Conservation (phyloP, 805 yeast genomes). For the Zygosaccharomyces gambellarensis region DNA sequence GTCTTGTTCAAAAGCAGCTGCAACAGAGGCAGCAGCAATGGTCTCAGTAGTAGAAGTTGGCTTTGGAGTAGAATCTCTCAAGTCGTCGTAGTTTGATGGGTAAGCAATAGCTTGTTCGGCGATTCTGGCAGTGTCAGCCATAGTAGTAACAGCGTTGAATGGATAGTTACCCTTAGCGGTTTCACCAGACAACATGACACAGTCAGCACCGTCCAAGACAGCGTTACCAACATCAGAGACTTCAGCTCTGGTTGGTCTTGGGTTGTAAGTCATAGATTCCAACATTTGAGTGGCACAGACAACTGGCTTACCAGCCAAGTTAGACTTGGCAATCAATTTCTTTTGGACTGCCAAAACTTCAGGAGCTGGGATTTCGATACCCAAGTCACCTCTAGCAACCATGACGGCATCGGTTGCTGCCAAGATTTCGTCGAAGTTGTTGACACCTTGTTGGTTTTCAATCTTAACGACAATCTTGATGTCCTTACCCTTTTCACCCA, state of each 20-base stretch:
- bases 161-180: slow-evolving; percentile 99
- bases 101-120: slow-evolving; percentile 97
- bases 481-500: slow-evolving; percentile 95
- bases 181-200: slow-evolving; percentile 99
- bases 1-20: slow-evolving; percentile 92
- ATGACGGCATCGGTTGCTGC: slow-evolving; percentile 96
- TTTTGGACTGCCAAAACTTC: slow-evolving; percentile 98
- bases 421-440: slow-evolving; percentile 96
- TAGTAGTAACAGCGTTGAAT: slow-evolving; percentile 93
- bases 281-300: slow-evolving; percentile 99
- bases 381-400: slow-evolving; percentile 99
- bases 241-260: slow-evolving; percentile 99
- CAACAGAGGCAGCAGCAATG: slow-evolving; percentile 93
- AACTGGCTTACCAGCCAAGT: slow-evolving; percentile 98
- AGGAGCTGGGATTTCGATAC: slow-evolving; percentile 99
- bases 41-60: slow-evolving; percentile 96
- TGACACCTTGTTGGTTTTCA: slow-evolving; percentile 99
- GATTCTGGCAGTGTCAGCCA: slow-evolving; percentile 94
- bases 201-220: slow-evolving; percentile 98
- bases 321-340: slow-evolving; percentile 98
- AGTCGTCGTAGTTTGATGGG: slow-evolving; percentile 76
- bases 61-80: slow-evolving; percentile 76
- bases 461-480: slow-evolving; percentile 96
- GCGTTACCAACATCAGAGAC: slow-evolving; percentile 99
- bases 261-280: slow-evolving; percentile 99